Conservation (phyloP, 495 filamentous ascomycete genomes). For the Neurospora cerealis region DNA sequence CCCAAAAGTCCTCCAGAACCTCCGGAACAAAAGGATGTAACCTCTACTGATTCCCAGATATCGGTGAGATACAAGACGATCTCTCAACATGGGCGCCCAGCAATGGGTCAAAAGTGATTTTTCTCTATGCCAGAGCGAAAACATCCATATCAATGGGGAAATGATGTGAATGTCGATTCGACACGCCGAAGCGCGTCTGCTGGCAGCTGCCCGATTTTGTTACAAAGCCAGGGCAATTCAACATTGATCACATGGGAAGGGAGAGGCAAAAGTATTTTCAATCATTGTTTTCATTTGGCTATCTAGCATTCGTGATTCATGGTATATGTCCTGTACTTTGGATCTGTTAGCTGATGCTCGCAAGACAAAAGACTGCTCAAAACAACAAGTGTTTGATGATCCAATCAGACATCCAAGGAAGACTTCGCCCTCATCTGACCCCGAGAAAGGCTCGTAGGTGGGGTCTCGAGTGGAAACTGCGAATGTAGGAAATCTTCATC, state of each 20-base stretch:
- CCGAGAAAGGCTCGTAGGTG: slow-evolving; percentile 40
- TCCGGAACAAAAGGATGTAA: background rate
- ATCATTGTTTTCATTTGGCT: background rate
- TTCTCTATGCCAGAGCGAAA: background rate
- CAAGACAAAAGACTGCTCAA: slow-evolving; percentile 3
- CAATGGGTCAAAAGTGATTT: background rate
- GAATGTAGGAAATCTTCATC: slow-evolving; percentile 47
- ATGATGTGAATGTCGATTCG: background rate
- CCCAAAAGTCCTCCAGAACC: background rate
- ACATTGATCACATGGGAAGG: background rate
- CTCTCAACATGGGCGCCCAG: background rate
- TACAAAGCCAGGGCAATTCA: background rate
- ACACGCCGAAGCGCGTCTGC: background rate
- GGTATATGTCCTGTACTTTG: slow-evolving; percentile 4
- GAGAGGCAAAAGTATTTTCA: background rate
- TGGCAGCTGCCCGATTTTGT: background rate
- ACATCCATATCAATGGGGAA: background rate
- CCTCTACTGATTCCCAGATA: background rate
- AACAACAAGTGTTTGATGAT: slow-evolving; percentile 8
- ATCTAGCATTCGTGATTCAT: background rate
- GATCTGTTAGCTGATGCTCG: slow-evolving; percentile 4
- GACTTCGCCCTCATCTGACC: slow-evolving; percentile 44
- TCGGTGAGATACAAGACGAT: background rate
- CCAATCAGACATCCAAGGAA: slow-evolving; percentile 60
- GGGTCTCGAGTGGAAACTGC: slow-evolving; percentile 60